Base-by-base conservation (phyloP, 2,329 filamentous ascomycete genomes). In the Penicillium italicum region DNA sequence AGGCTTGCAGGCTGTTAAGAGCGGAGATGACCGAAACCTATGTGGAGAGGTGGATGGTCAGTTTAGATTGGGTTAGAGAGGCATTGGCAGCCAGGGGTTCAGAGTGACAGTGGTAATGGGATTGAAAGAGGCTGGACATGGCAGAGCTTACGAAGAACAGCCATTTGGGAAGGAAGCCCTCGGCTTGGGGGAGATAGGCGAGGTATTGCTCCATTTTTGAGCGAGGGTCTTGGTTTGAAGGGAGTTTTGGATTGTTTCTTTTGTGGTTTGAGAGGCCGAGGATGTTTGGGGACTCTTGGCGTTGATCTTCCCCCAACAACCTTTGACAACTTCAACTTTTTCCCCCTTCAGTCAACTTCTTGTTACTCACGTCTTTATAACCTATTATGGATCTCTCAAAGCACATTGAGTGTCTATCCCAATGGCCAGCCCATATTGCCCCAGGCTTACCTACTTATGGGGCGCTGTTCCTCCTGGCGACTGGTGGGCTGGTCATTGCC, bases 1-100 rank as follows among this genome's bases (percentile, higher is more conserved):
- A 95, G 70, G 89, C 85, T 79, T 97, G 92, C 44, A 95, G 72
- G 34, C 86, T 88, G 80, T 99, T 99, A 67, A 85, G 87, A 56
- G 94, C 80, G 30, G 93, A 91, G 55, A 95, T 83, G 54, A 91
- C 70, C 54, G 91, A 91, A 70, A 96, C 83, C 93, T 26, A 46
- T 33, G 24, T 14, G 14, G 22, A 47, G 49, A 40, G 41, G 37
- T 42, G 16, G 24, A 1, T 30, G 46, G 11, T 50, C 20, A 44
- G 55, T 47, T 58, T 9, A 59, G 56, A 48, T 38, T 50, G 36
- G 42, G 14, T 31, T n/a, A 46, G 46, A 20, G 28, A 8, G 8
- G 12, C 10, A 40, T 22, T 24, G 18, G 14, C 24, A 41, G 18
- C 14, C 31, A 47, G 50, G 43, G 34, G 50, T 34, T 28, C 9